Base-by-base conservation (phyloP, 2,329 filamentous ascomycete genomes). In the Xylariaceae sp. region DNA sequence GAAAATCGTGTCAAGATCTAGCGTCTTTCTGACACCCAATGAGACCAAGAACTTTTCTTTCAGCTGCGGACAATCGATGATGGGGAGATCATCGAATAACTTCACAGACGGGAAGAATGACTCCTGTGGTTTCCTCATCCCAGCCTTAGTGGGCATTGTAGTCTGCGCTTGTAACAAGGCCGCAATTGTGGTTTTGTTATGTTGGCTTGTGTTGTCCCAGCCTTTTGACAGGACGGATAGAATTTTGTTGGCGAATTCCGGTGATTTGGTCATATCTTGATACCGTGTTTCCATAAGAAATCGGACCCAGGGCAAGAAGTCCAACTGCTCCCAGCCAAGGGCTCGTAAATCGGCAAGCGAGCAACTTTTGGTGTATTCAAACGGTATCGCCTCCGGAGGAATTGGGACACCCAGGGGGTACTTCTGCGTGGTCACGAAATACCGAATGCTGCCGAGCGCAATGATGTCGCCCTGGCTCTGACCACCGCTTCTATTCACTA, bases 41-140 rank as follows among this genome's bases (percentile, higher is more conserved):
- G 89, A 82, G 2, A 81, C 74, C 41, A 99, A 72, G 56, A 99
- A 89, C 67, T 95, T 97, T 42, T 97, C 93, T 67, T 97, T 97
- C 12, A 97, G 82, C 31, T 85, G 83, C 39, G 87, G 84, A 41
- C 92, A 84, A 58, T 86, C 82, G 1, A 97, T 84, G 12, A 87
- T 86, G 0, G 94, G 92, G 14, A 99, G 76, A 66, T 99, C 94
- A 56, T 97, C 91, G 64, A 99, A 99, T 0, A 99, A 76, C 67
- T 90, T 94, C 36, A 99, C 94, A n/a, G 84, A 88, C 2, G 89
- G 84, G 65, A 99, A 97, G 69, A 97, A 99, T 0, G 94, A 86
- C 59, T 97, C 91, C 3, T 76, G 73, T 5, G 94, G 94, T 60
- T 82, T 88, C 61, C 78, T 87, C 92, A 99, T 95, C 7, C 94